A percentile compares a stretch with the other conserved stretches of the same genome.
Evolutionary conservation across 2,329 filamentous ascomycete genomes (phyloP).

Genomic region (Parascedosporium putredinis): DNA sequence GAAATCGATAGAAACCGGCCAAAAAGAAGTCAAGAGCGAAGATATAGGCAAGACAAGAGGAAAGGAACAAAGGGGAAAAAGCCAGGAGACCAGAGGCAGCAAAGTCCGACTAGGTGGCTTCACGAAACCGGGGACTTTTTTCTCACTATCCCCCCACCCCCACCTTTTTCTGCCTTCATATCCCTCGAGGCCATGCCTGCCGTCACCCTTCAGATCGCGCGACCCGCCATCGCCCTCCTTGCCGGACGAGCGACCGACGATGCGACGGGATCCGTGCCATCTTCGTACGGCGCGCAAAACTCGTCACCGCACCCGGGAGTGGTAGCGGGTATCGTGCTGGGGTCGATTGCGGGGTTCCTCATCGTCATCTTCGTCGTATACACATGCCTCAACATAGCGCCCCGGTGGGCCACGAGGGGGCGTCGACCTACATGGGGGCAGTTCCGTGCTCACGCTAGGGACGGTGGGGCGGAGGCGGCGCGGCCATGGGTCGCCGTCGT

Average conservation of each 20-base stretch:
- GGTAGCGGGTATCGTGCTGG: constrained; percentile 33
- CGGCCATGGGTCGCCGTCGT: too few species aligned
- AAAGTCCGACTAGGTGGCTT: too few species aligned
- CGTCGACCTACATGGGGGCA: constrained; percentile 14
- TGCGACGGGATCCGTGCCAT: constrained; percentile 17
- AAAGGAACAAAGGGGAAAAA: too few species aligned
- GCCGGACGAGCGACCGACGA: constrained; percentile 6
- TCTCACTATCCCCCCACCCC: too few species aligned
- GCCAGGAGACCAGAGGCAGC: too few species aligned
- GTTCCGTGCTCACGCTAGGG: constrained; percentile 14
- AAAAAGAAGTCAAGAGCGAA: too few species aligned
- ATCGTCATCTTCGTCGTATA: constrained; percentile 42
- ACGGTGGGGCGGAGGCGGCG: constrained; percentile 8
- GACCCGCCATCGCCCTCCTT: neutral
- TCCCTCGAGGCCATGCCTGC: too few species aligned
- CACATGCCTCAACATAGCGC: constrained; percentile 33
- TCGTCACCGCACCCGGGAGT: constrained; percentile 32
- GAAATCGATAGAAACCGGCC: too few species aligned
- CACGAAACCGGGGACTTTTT: too few species aligned
- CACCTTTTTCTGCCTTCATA: too few species aligned
- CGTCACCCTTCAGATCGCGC: neutral
- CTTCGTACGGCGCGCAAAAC: constrained; percentile 22
- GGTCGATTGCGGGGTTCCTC: constrained; percentile 38
- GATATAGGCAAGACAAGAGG: too few species aligned
- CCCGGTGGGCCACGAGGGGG: constrained; percentile 16